These are phyloP conservation scores for Pueraria montana DNA, from an alignment of 306 rosid species.

Conservation along the genomic window DNA sequence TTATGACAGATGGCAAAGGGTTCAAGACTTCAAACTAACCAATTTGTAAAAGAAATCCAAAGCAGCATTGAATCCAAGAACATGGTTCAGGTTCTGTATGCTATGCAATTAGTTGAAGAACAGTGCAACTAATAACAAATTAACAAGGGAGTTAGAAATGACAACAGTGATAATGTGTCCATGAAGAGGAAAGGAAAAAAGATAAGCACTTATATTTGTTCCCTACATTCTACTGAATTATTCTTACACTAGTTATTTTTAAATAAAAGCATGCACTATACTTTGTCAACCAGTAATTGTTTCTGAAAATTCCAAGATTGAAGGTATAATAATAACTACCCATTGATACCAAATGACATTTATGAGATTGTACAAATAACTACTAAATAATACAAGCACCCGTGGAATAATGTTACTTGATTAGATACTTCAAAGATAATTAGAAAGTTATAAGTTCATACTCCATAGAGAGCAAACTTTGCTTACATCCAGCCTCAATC, in stretches of 20 bases:
- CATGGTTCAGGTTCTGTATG: not conserved
- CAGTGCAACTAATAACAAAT: not conserved
- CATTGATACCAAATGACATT: not conserved
- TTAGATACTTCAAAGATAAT: not conserved
- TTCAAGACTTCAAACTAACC: not conserved
- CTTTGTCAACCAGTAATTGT: not conserved
- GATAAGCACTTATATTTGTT: not conserved
- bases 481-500: not conserved
- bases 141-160: not conserved
- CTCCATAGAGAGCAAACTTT: not conserved
- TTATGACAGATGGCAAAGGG: not conserved
- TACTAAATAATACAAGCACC: too few relatives aligned
- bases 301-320: not conserved
- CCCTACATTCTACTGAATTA: too few relatives aligned
- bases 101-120: not conserved
- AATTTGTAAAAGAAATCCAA: not conserved
- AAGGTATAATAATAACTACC: not conserved
- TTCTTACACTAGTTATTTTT: too few relatives aligned
- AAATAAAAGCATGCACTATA: not conserved
- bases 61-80: not conserved
- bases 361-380: too few relatives aligned
- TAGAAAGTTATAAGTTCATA: not conserved
- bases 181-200: not conserved
- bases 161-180: not conserved
- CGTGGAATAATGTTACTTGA: too few relatives aligned